Conservation (phyloP, 2,329 filamentous ascomycete species). For the Colletotrichum sp. region DNA sequence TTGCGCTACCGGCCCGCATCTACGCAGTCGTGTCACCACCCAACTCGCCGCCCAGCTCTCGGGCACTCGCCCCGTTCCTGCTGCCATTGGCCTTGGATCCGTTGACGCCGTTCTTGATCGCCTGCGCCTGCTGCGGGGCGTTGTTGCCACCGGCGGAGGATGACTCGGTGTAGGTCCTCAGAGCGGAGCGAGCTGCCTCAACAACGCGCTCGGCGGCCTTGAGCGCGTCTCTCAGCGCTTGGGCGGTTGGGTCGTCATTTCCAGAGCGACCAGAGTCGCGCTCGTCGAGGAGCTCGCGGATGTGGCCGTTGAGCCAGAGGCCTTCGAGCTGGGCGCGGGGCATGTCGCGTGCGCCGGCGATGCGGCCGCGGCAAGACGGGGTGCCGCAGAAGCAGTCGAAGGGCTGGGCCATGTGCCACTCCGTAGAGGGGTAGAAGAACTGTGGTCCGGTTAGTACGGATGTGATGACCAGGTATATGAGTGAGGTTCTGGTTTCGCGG, state of each 20-base stretch:
- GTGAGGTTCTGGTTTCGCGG: not conserved
- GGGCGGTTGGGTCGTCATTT: constrained; percentile 41
- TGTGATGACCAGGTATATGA: not conserved
- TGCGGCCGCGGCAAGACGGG: constrained; percentile 62
- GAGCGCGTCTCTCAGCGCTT: constrained; percentile 47
- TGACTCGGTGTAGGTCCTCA: constrained; percentile 40
- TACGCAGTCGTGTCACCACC: constrained; percentile 57
- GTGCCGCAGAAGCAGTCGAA: constrained; percentile 70
- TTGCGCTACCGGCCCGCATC: not conserved
- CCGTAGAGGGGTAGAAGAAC: constrained; percentile 79
- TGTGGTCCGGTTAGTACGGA: constrained; percentile 25
- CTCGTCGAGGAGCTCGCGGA: constrained; percentile 59
- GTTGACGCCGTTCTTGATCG: constrained; percentile 3
- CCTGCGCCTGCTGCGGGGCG: not conserved
- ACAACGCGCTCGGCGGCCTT: constrained; percentile 51
- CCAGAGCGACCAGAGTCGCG: constrained; percentile 21
- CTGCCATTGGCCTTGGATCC: constrained; percentile 21
- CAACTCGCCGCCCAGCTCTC: constrained; percentile 66
- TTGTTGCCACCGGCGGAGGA: constrained; percentile 24
- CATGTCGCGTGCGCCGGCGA: constrained; percentile 69
- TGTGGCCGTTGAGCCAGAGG: constrained; percentile 67
- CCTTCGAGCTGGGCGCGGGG: constrained; percentile 55
- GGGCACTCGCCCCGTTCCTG: constrained; percentile 9
- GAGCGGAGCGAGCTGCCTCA: constrained; percentile 47
- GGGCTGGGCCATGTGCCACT: constrained; percentile 76